Conservation (phyloP, 2,329 filamentous ascomycete species). For the Pezicula carpinea region DNA sequence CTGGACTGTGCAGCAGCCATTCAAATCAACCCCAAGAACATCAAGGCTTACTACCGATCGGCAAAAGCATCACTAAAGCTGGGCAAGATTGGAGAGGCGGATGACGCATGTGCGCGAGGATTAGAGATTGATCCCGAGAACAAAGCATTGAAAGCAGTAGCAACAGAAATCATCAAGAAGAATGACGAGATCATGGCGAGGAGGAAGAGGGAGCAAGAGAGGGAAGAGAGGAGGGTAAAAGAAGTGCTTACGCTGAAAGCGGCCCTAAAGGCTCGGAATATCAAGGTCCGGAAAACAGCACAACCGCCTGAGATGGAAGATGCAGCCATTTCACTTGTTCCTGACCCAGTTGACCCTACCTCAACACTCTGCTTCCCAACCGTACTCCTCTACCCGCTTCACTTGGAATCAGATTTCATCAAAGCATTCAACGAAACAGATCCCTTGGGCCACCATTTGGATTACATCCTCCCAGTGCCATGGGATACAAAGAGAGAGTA, state of each 20-base stretch:
- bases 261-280: constrained; percentile 64
- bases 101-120: constrained; percentile 72
- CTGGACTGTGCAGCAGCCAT: constrained; percentile 79
- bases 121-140: constrained; percentile 70
- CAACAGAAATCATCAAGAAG: constrained; percentile 58
- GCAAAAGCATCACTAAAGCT: constrained; percentile 73
- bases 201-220: constrained; percentile 50
- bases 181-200: constrained; percentile 51
- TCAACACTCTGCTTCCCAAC: constrained; percentile 73
- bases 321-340: constrained; percentile 63
- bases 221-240: constrained; percentile 47
- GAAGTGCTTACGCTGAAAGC: constrained; percentile 58
- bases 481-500: constrained; percentile 77
- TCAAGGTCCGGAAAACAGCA: constrained; percentile 61
- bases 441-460: constrained; percentile 69
- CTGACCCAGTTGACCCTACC: constrained; percentile 67
- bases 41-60: constrained; percentile 90
- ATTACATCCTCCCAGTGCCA: constrained; percentile 80
- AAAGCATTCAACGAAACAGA: constrained; percentile 80
- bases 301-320: constrained; percentile 86
- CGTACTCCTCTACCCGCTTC: constrained; percentile 78
- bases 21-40: constrained; percentile 70
- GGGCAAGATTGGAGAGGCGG: constrained; percentile 73
- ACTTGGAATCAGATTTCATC: constrained; percentile 83
- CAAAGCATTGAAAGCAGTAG: constrained; percentile 56